phyloP scores from a whole-genome alignment of 129 eudicot genomes.

The Chrysanthemum makinoi region DNA sequence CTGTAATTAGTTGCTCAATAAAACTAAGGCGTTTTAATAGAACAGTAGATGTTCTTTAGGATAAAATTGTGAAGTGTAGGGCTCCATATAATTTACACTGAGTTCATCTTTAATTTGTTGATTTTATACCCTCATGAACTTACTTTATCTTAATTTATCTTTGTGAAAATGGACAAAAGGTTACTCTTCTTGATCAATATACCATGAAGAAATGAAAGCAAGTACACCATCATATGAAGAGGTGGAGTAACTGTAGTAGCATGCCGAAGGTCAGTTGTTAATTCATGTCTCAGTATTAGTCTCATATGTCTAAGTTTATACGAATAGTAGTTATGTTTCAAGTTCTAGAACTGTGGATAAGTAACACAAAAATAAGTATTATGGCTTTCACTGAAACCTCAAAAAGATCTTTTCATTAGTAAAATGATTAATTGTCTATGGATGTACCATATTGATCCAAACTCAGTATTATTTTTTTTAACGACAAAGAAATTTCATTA shows the following conservation, averaged over 20 bases:
- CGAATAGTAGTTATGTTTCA: too few relatives aligned
- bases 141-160: neutral
- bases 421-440: neutral
- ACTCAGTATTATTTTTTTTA: neutral
- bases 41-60: constrained; percentile 6
- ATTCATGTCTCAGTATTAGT: neutral
- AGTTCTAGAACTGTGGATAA: too few relatives aligned
- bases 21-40: neutral
- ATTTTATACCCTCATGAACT: neutral
- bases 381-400: too few relatives aligned
- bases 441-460: neutral
- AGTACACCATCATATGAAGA: constrained; percentile 6
- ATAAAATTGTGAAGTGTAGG: constrained; percentile 9
- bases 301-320: too few relatives aligned
- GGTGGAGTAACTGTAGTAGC: neutral
- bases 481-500: too few relatives aligned
- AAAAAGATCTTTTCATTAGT: neutral
- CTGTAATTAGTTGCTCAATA: neutral
- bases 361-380: too few relatives aligned
- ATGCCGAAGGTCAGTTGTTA: constrained; percentile 5
- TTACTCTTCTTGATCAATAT: too few relatives aligned
- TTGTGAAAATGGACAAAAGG: neutral
- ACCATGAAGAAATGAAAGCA: neutral
- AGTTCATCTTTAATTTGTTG: neutral
- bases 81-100: neutral